phyloP scores from a whole-genome alignment of 2,329 filamentous ascomycete genomes.

The Aspergillus sp. region DNA sequence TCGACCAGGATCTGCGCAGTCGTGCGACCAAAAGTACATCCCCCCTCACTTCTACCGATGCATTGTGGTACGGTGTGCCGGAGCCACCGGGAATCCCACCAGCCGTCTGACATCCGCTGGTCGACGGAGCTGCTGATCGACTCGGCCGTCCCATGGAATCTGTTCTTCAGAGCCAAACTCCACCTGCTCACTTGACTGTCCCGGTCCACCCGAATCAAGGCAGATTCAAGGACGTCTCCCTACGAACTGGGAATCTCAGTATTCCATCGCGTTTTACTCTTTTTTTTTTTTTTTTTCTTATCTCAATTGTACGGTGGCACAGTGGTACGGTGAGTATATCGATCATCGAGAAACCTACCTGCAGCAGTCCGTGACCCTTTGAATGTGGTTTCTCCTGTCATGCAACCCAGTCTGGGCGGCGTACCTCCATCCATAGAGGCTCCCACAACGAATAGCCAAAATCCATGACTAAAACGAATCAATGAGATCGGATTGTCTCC shows the following conservation, averaged over 20 bases:
- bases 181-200: not conserved
- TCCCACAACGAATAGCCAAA: not conserved
- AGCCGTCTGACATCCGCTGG: not conserved
- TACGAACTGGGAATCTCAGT: not conserved
- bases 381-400: not conserved
- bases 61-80: not conserved
- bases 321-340: not conserved
- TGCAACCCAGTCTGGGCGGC: not conserved
- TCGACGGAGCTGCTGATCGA: not conserved
- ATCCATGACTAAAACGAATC: not conserved
- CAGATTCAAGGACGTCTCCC: not conserved
- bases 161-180: not conserved
- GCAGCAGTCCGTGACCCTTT: not conserved
- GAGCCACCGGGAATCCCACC: conserved; percentile 7
- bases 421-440: not conserved
- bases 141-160: not conserved
- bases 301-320: not conserved
- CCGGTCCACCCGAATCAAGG: not conserved
- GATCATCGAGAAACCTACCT: not conserved
- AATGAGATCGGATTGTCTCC: not conserved
- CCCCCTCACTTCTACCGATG: not conserved
- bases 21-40: not conserved
- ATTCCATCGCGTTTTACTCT: not conserved
- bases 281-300: not conserved
- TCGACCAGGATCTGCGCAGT: not conserved